phyloP scores from a whole-genome alignment of 78 protist genomes.

The Protostelium mycophagum region DNA sequence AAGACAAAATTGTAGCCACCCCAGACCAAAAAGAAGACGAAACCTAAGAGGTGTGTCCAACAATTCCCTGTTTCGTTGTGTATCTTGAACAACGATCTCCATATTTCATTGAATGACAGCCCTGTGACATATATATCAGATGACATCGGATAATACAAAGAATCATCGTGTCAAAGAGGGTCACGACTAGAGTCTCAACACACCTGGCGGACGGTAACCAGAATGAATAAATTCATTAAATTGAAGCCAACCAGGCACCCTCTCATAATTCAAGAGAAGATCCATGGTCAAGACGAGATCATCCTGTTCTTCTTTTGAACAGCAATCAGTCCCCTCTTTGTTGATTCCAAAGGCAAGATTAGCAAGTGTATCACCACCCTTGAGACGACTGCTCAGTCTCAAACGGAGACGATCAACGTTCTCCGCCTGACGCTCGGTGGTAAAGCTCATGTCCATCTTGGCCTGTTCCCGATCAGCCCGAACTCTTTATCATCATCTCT shows the following conservation, averaged over 20 bases:
- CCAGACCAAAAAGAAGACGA: not conserved
- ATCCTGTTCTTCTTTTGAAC: not conserved
- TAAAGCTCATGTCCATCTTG: not conserved
- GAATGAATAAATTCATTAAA: not conserved
- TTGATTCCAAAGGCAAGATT: not conserved
- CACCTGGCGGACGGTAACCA: not conserved
- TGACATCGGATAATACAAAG: too few relatives aligned
- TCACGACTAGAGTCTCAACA: not conserved
- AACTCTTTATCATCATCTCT: too few relatives aligned
- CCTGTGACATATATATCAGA: not conserved
- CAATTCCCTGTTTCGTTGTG: not conserved
- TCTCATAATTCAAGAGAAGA: not conserved
- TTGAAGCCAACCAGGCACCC: not conserved
- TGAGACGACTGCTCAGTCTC: not conserved
- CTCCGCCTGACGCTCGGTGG: not conserved
- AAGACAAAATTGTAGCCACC: not conserved
- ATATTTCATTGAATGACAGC: not conserved
- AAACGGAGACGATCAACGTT: not conserved
- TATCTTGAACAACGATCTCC: not conserved
- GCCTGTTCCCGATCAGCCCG: too few relatives aligned
- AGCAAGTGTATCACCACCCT: not conserved
- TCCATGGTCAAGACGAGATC: not conserved
- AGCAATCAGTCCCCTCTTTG: not conserved
- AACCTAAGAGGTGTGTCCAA: not conserved
- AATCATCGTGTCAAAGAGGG: not conserved